Evolutionary conservation across 2,329 filamentous ascomycete genomes (phyloP), one percentile per base, ranked within the genome.

Genomic region (Raffaelea albimanens): DNA sequence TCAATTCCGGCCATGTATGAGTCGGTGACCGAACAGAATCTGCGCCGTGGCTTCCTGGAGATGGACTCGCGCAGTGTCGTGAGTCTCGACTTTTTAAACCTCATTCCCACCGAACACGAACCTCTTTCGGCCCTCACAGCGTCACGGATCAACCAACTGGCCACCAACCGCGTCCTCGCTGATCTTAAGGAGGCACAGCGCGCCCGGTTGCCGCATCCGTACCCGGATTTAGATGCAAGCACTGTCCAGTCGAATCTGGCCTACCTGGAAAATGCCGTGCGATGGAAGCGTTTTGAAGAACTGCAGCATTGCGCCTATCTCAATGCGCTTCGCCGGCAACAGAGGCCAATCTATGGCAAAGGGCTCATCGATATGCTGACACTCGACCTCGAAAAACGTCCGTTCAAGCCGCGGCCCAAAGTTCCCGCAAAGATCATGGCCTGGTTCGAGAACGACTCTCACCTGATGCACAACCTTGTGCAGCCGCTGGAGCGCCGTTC

Each of bases 221-320:
- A 71, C 43, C 68, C 68, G 5, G 67, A 65, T 3, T 70, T 86
- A 23, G 78, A 88, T 53, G 78, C 83, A 1, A 76, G 82, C 1
- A 83, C 81, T 0, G 73, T 87, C 22, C 72, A 78, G 54, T 85
- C 83, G 1, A 83, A 83, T 39, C 70, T 94, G 41, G 74, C 76
- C 1, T 85, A 85, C 49, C 69, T 95, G 44, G 85, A 93, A 53
- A 85, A 83, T 53, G 72, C 78, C 9, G 76, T 77, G 38, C 76
- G 82, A 53, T 87, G 79, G 73, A 75, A 75, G 19, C 78, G 80
- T 45, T 84, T 86, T 58, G 83, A 88, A 48, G 85, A 91, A 60
- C 69, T 96, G 25, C 87, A 89, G 58, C 83, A 87, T 53, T 86
- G 80, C 51, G 78, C 90, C 20, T 89, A 89, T 56, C 69, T 94